Conservation (phyloP, 805 yeast genomes). For the Blastobotrys attinorum region DNA sequence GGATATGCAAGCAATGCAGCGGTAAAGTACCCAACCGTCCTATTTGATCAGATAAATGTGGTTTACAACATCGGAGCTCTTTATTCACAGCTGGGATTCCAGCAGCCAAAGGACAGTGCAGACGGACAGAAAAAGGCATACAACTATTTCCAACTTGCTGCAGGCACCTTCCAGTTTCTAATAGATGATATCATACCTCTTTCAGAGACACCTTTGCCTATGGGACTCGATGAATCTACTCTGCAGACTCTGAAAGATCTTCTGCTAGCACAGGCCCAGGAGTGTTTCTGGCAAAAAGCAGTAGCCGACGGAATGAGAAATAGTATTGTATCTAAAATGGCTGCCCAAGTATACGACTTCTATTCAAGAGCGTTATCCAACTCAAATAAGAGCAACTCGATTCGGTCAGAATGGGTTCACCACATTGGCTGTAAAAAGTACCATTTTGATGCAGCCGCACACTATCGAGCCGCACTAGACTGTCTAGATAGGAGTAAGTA, state of each 20-base stretch:
- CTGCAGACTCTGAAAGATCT: conserved; percentile 43
- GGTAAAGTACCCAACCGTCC: conserved; percentile 39
- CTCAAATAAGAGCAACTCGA: conserved; percentile 40
- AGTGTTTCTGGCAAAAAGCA: conserved; percentile 75
- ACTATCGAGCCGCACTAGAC: conserved; percentile 50
- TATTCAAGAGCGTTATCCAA: conserved; percentile 42
- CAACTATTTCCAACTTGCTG: conserved; percentile 56
- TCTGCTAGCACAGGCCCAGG: conserved; percentile 82
- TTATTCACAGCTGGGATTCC: conserved; percentile 48
- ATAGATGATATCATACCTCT: conserved; percentile 19
- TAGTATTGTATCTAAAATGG: conserved; percentile 52
- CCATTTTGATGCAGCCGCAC: conserved; percentile 68
- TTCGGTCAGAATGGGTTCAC: conserved; percentile 57
- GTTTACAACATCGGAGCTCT: conserved; percentile 62
- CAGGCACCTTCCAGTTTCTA: conserved; percentile 51
- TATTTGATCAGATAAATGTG: conserved; percentile 54
- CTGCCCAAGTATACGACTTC: conserved; percentile 52
- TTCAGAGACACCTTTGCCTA: conserved; percentile 23
- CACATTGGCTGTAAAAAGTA: conserved; percentile 49
- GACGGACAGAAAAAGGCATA: conserved; percentile 59
- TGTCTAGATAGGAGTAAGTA: conserved; percentile 43
- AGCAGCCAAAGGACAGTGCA: conserved; percentile 35
- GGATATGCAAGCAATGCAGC: conserved; percentile 48
- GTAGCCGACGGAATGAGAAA: conserved; percentile 43
- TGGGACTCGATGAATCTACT: conserved; percentile 46